Conservation (phyloP, 2,329 filamentous ascomycete species). For the Diplodia corticola region DNA sequence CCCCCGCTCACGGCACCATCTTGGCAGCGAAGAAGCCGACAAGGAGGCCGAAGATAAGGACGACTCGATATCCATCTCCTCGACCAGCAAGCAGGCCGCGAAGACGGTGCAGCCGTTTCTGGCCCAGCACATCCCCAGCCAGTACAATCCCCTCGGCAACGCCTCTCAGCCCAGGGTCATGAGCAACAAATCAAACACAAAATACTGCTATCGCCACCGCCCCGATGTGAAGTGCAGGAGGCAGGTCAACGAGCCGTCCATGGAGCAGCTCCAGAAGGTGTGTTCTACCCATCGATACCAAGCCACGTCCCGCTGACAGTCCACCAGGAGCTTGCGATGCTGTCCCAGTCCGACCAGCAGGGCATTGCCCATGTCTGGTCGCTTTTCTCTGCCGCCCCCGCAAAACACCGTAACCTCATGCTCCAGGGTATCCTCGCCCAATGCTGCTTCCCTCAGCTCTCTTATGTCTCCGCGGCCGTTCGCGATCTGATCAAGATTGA, state of each 20-base stretch:
- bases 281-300: conserved; percentile 34
- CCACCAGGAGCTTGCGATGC: conserved; percentile 71
- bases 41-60: conserved; percentile 32
- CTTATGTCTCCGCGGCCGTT: conserved; percentile 85
- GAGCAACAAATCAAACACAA: conserved; percentile 68
- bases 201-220: conserved; percentile 92
- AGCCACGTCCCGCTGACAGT: conserved; percentile 29
- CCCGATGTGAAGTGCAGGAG: conserved; percentile 92
- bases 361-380: conserved; percentile 98
- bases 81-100: conserved; percentile 63
- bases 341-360: conserved; percentile 84
- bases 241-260: conserved; percentile 91
- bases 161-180: conserved; percentile 39
- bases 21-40: conserved; percentile 27
- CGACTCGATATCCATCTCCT: conserved; percentile 42
- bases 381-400: conserved; percentile 89
- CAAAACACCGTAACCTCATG: conserved; percentile 94
- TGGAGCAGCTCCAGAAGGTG: conserved; percentile 90
- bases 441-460: conserved; percentile 96
- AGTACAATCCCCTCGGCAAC: conserved; percentile 74
- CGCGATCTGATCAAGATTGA: conserved; percentile 97
- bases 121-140: conserved; percentile 81
- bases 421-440: conserved; percentile 93
- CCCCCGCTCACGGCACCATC: conserved; percentile 34
- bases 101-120: conserved; percentile 86